These are phyloP conservation scores for Populus ilicifolia DNA, from an alignment of 345 rosid genomes.

Conservation along the genomic window DNA sequence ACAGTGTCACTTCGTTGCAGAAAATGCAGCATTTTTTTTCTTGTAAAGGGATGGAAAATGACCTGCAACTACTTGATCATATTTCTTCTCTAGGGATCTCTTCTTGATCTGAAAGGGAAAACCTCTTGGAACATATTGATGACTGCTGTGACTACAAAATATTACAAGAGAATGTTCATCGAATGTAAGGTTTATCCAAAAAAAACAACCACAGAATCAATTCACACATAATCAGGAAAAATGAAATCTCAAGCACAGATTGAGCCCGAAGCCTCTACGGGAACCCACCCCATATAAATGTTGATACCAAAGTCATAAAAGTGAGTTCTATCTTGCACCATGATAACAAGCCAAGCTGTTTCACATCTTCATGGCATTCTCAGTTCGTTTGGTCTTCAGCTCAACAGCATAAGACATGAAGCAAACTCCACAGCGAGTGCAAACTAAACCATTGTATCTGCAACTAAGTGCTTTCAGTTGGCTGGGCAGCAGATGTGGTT, in stretches of 20 bases:
- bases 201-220: background rate
- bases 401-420: background rate
- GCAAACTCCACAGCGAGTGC: background rate
- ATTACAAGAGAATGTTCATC: background rate
- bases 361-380: constrained; percentile 4
- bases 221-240: background rate
- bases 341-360: constrained; percentile 3
- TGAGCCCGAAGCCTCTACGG: background rate
- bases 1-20: background rate
- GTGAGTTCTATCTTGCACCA: constrained; percentile 4
- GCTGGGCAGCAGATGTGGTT: constrained; percentile 13
- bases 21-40: background rate
- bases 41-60: background rate
- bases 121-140: too few relatives aligned
- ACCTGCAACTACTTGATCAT: background rate
- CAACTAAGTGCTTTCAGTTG: constrained; percentile 1
- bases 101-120: too few relatives aligned
- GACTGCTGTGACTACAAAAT: too few relatives aligned
- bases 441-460: background rate
- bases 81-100: background rate
- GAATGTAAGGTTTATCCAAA: background rate
- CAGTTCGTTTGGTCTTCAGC: background rate
- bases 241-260: background rate
- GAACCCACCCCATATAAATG: background rate
- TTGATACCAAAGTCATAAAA: background rate